These are phyloP conservation scores for Gorgonomyces haynaldii DNA, from an alignment of 192 early-diverging fungal species.

Conservation along the genomic window DNA sequence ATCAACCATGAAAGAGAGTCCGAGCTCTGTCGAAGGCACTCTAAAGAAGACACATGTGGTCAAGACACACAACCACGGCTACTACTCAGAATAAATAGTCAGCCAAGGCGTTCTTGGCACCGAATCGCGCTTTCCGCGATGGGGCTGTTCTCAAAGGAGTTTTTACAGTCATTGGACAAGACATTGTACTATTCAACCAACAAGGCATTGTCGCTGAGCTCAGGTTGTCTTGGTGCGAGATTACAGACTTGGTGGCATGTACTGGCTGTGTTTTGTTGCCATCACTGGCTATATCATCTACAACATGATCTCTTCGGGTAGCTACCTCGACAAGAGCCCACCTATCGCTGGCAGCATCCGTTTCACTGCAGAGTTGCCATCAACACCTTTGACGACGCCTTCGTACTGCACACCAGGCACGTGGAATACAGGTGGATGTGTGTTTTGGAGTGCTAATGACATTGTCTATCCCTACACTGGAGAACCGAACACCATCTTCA, in stretches of 20 bases:
- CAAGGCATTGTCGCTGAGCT: no score
- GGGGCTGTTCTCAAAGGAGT: no score
- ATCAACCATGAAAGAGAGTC: no score
- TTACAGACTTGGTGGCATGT: slow-evolving; percentile 9
- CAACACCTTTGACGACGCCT: slow-evolving; percentile 2
- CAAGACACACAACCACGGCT: no score
- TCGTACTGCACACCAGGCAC: slow-evolving; percentile 14
- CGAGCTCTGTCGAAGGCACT: no score
- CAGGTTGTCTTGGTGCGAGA: slow-evolving; percentile 7
- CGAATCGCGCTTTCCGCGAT: no score
- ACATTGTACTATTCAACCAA: no score
- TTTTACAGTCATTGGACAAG: no score
- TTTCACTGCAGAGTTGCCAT: slow-evolving; percentile 7
- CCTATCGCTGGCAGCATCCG: slow-evolving; percentile 20
- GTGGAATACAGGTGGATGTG: slow-evolving; percentile 10
- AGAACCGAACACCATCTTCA: slow-evolving; percentile 17
- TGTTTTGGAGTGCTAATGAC: slow-evolving; percentile 15
- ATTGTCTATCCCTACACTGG: slow-evolving; percentile 17
- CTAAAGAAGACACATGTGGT: no score
- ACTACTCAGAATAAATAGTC: no score
- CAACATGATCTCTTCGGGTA: slow-evolving; percentile 14
- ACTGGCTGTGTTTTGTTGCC: slow-evolving; percentile 7
- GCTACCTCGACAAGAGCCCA: slow-evolving; percentile 17
- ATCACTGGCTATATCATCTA: slow-evolving; percentile 28
- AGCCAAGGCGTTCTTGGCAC: no score